A percentile compares a stretch with the other conserved stretches of the same genome.
Conservation (phyloP, 345 rosid genomes). For the Rhodamnia rubescens region DNA sequence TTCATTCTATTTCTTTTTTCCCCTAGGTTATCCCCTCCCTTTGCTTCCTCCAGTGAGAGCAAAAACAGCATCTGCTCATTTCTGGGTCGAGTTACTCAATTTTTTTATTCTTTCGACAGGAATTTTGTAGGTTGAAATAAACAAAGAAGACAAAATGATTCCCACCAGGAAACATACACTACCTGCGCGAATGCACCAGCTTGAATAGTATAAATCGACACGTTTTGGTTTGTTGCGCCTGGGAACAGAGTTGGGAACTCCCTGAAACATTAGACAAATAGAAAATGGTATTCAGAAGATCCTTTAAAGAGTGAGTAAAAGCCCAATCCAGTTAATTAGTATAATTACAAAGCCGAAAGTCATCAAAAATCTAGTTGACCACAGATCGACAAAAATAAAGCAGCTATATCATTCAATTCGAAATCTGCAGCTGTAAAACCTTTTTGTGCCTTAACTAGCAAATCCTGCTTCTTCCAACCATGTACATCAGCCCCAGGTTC, state of each 20-base stretch:
- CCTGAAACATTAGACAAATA: constrained; percentile 35
- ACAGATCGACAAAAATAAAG: not conserved
- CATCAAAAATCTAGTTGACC: not conserved
- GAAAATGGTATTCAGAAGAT: not conserved
- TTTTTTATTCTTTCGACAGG: not conserved
- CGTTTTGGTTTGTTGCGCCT: constrained; percentile 73
- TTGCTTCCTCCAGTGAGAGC: not conserved
- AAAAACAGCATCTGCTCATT: not conserved
- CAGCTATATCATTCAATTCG: not conserved
- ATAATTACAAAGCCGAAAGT: not conserved
- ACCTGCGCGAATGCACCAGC: constrained; percentile 97
- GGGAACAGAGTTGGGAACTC: constrained; percentile 61
- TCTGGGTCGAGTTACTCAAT: not conserved
- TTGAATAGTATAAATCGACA: constrained; percentile 87
- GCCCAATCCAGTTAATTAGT: not conserved
- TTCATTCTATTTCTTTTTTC: not conserved
- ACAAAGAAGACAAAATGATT: not conserved
- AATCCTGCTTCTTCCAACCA: not conserved
- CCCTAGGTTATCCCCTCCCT: not conserved
- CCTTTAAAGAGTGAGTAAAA: too few relatives aligned
- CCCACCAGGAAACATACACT: not conserved
- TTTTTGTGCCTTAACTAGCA: not conserved
- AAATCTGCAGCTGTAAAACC: not conserved
- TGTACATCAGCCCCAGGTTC: not conserved
- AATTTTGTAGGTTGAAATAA: not conserved